Conservation (phyloP, 331 rosid species). For the Erythrophleum ivorense region DNA sequence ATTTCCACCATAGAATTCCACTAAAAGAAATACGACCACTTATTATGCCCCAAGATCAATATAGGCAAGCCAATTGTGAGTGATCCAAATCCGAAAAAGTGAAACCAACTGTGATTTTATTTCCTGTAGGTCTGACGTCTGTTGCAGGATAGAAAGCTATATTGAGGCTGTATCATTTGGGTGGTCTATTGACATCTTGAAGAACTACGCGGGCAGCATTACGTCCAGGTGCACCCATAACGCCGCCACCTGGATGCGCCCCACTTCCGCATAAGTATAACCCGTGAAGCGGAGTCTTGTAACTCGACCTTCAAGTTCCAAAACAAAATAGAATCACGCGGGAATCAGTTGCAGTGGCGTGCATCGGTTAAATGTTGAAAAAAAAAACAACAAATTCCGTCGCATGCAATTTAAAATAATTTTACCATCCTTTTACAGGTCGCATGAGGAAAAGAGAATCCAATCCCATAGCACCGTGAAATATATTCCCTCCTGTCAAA, state of each 20-base stretch:
- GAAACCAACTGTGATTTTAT: neutral
- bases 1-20: neutral
- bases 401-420: neutral
- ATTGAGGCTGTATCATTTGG: neutral
- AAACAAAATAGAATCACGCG: conserved; percentile 19
- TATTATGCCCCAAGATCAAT: neutral
- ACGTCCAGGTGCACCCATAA: conserved; percentile 70
- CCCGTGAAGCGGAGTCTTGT: conserved; percentile 24
- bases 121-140: neutral
- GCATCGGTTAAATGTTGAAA: neutral
- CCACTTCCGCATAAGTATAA: conserved; percentile 23
- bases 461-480: conserved; percentile 95
- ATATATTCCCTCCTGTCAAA: conserved; percentile 84
- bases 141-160: neutral
- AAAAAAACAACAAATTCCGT: neutral
- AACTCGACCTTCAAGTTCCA: conserved; percentile 60
- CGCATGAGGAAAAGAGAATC: conserved; percentile 72
- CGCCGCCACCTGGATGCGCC: conserved; percentile 65
- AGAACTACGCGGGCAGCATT: conserved; percentile 60
- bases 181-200: conserved; percentile 39
- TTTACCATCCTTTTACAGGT: conserved; percentile 81
- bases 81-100: neutral
- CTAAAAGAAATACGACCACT: neutral
- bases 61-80: neutral
- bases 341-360: neutral